Evolutionary conservation across 306 rosid genomes (phyloP).

Genomic region (Cyamopsis tetragonoloba): DNA sequence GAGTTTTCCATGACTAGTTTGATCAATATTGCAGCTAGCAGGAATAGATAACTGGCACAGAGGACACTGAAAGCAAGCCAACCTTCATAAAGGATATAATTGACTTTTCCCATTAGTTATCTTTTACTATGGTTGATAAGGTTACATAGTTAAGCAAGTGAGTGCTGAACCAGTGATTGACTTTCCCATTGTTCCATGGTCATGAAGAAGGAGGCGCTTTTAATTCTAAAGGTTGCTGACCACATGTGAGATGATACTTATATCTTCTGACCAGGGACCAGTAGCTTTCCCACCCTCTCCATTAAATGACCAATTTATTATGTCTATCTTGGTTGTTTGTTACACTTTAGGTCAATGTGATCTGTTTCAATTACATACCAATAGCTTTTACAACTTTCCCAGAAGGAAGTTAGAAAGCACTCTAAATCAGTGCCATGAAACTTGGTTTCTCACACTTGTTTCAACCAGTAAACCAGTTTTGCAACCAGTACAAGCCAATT

Average conservation of each 20-base stretch:
- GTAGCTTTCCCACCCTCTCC: neutral
- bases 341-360: neutral
- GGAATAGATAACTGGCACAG: neutral
- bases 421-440: no score
- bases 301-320: neutral
- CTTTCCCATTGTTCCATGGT: neutral
- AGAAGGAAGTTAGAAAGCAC: neutral
- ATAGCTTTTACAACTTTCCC: neutral
- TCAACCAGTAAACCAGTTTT: no score
- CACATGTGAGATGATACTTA: conserved; percentile 2
- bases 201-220: neutral
- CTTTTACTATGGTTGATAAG: neutral
- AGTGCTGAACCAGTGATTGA: neutral
- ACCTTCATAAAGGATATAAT: neutral
- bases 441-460: no score
- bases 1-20: neutral
- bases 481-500: no score
- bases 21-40: neutral
- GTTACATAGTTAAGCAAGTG: neutral
- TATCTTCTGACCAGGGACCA: neutral
- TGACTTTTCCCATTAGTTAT: neutral
- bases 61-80: neutral
- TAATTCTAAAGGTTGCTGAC: neutral
- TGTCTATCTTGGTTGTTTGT: neutral
- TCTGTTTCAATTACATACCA: neutral